Evolutionary conservation across 306 rosid genomes (phyloP).

Genomic region (Glycyrrhiza uralensis): DNA sequence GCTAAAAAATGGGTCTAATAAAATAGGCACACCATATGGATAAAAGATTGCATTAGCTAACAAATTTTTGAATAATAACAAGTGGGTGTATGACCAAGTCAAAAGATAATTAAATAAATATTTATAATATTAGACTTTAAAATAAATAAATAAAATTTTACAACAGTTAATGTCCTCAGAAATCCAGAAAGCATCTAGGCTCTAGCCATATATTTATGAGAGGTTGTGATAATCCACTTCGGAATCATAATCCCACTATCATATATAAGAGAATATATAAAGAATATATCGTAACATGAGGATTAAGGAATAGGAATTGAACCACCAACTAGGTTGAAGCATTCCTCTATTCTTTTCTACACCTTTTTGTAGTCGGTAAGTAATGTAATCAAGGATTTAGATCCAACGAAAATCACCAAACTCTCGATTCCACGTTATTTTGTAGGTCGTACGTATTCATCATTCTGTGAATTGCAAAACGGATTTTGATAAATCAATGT

Average conservation of each 20-base stretch:
- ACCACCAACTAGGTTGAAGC: slow-evolving; percentile 16
- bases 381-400: slow-evolving; percentile 24
- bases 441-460: background rate
- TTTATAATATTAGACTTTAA: too few species aligned
- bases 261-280: background rate
- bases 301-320: slow-evolving; percentile 9
- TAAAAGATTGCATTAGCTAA: too few species aligned
- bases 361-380: background rate
- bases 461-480: background rate
- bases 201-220: background rate
- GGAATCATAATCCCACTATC: slow-evolving; percentile 23
- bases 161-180: background rate
- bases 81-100: too few species aligned
- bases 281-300: background rate
- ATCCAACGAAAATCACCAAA: slow-evolving; percentile 41
- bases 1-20: too few species aligned
- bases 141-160: too few species aligned
- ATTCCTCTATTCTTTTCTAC: background rate
- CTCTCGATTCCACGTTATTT: background rate
- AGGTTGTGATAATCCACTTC: slow-evolving; percentile 1
- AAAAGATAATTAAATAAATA: too few species aligned
- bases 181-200: slow-evolving; percentile 20
- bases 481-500: background rate
- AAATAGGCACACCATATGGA: too few species aligned
- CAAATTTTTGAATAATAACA: too few species aligned